A percentile compares a stretch with the other conserved stretches of the same genome.
These are phyloP conservation scores for Hymenoscyphus fructigenus DNA, from an alignment of 2,329 filamentous ascomycete genomes.

Conservation along the genomic window DNA sequence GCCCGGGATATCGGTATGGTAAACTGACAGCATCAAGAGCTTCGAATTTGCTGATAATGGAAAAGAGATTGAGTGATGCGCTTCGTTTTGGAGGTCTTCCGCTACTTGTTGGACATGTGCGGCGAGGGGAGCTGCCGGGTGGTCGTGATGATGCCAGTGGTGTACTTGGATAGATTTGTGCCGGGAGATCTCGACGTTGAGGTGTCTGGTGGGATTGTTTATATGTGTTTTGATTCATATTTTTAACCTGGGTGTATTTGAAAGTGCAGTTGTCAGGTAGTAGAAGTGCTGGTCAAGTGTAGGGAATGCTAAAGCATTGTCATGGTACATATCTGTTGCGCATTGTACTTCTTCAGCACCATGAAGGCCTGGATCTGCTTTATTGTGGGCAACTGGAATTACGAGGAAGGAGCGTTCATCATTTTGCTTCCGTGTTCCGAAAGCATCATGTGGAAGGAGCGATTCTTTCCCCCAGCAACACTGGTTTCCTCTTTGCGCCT, in stretches of 20 bases:
- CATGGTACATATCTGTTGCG: neutral
- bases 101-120: neutral
- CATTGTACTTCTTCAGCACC: neutral
- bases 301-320: conserved; percentile 1
- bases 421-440: neutral
- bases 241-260: neutral
- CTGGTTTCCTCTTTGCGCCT: neutral
- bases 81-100: neutral
- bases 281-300: neutral
- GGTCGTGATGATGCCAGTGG: neutral
- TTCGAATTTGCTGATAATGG: conserved; percentile 34
- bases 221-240: conserved; percentile 2
- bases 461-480: neutral
- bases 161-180: neutral
- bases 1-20: conserved; percentile 16
- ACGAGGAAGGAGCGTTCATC: neutral
- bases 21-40: conserved; percentile 29
- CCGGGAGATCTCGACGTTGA: neutral
- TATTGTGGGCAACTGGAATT: neutral
- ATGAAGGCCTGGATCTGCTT: neutral
- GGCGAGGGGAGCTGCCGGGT: neutral
- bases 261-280: neutral
- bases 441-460: neutral
- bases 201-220: neutral
- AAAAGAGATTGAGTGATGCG: conserved; percentile 24